Conservation (phyloP, 495 filamentous ascomycete genomes). For the Glonium stellatum region DNA sequence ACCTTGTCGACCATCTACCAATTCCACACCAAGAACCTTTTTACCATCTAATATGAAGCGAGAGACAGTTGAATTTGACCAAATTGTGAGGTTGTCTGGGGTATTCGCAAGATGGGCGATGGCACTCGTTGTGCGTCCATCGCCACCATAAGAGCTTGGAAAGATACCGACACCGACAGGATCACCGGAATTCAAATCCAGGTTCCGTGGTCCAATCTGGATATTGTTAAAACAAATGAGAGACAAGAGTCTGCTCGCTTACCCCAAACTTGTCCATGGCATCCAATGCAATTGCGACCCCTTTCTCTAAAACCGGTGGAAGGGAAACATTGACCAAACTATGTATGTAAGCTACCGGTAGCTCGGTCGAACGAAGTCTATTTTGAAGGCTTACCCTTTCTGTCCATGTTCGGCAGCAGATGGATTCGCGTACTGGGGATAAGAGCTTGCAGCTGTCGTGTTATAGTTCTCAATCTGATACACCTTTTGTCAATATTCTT, state of each 20-base stretch:
- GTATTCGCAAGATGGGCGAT: slow-evolving; percentile 19
- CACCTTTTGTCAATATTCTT: background rate
- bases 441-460: background rate
- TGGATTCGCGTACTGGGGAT: slow-evolving; percentile 18
- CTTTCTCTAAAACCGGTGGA: slow-evolving; percentile 16
- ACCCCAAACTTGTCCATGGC: slow-evolving; percentile 12
- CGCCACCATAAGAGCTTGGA: slow-evolving; percentile 6
- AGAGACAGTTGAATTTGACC: slow-evolving; percentile 15
- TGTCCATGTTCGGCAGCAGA: slow-evolving; percentile 14
- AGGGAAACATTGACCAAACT: slow-evolving; percentile 19
- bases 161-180: slow-evolving; percentile 21
- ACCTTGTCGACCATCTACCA: slow-evolving; percentile 21
- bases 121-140: slow-evolving; percentile 24
- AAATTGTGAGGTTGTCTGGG: slow-evolving; percentile 20
- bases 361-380: background rate
- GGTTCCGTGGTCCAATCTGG: slow-evolving; percentile 1
- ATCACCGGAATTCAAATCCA: slow-evolving; percentile 22
- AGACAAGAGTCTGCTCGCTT: background rate
- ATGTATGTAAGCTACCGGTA: background rate
- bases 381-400: background rate
- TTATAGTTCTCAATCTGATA: slow-evolving; percentile 18
- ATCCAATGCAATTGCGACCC: slow-evolving; percentile 4
- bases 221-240: background rate
- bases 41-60: slow-evolving; percentile 14
- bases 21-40: slow-evolving; percentile 17